Percentiles rank a stretch among this genome's conserved stretches.
Evolutionary conservation across 257 asterid species (phyloP).

Genomic region (Forsythia suspensa): DNA sequence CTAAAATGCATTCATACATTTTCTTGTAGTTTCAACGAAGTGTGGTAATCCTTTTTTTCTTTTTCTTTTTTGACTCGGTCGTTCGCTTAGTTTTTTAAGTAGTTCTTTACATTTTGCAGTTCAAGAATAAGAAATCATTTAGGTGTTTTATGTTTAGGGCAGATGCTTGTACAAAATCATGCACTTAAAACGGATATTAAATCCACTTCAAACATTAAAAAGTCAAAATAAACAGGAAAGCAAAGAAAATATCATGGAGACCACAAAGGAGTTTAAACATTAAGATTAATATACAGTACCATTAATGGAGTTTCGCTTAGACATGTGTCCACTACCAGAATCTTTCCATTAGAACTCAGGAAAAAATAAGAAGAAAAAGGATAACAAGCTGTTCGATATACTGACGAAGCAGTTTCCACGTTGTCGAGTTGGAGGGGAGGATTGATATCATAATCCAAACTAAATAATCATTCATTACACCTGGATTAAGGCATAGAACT

Average conservation of each 20-base stretch:
- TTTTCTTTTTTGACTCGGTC: too few species aligned
- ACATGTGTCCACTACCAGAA: conserved; percentile 1
- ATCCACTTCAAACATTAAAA: background rate
- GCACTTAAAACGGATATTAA: too few species aligned
- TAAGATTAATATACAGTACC: background rate
- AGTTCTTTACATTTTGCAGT: too few species aligned
- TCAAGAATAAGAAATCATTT: too few species aligned
- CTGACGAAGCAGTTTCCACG: background rate
- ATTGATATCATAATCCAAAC: background rate
- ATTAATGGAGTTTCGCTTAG: background rate
- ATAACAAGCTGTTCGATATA: background rate
- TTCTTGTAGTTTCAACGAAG: too few species aligned
- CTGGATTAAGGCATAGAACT: background rate
- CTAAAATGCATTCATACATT: too few species aligned
- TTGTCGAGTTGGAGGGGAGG: background rate
- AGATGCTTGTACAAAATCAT: too few species aligned
- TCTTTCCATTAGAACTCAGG: background rate
- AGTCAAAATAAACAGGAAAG: background rate
- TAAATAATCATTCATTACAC: conserved; percentile 5
- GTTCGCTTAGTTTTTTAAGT: too few species aligned
- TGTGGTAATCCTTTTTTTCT: too few species aligned
- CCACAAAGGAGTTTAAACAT: background rate
- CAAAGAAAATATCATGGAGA: background rate
- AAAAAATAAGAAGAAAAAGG: background rate
- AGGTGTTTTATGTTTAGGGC: too few species aligned